Percentiles rank a stretch among this genome's conserved stretches.
phyloP scores from a whole-genome alignment of 345 rosid genomes.

The Triadica sebifera region DNA sequence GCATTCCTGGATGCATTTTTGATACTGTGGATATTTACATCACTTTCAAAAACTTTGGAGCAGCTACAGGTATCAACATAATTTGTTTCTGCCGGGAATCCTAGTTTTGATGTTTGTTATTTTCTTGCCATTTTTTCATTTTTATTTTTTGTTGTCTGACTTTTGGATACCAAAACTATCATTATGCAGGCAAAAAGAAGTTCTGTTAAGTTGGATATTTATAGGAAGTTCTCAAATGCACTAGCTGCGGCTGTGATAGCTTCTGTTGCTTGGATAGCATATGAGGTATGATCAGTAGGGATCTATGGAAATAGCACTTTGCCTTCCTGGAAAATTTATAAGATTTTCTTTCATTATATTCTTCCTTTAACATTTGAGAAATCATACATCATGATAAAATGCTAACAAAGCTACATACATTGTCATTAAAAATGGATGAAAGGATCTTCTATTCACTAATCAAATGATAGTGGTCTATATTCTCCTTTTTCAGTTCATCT shows the following conservation, averaged over 20 bases:
- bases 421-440: not conserved
- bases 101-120: not conserved
- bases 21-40: constrained; percentile 88
- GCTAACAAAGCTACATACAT: not conserved
- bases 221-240: constrained; percentile 94
- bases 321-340: not conserved
- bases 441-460: not conserved
- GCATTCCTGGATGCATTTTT: constrained; percentile 95
- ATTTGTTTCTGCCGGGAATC: not conserved
- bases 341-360: constrained; percentile 1
- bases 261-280: constrained; percentile 86
- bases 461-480: not conserved
- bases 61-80: constrained; percentile 67
- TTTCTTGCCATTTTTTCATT: not conserved
- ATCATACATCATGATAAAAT: not conserved
- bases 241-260: constrained; percentile 73
- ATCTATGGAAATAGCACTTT: not conserved
- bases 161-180: constrained; percentile 1
- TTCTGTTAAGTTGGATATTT: constrained; percentile 80
- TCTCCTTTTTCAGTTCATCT: not conserved
- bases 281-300: constrained; percentile 54
- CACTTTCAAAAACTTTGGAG: constrained; percentile 81
- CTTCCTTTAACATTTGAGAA: not conserved
- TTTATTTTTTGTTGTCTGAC: not conserved
- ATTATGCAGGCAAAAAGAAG: constrained; percentile 66